Evolutionary conservation across 768 basidiomycete species (phyloP).

Genomic region (Pisolithus marmoratus): DNA sequence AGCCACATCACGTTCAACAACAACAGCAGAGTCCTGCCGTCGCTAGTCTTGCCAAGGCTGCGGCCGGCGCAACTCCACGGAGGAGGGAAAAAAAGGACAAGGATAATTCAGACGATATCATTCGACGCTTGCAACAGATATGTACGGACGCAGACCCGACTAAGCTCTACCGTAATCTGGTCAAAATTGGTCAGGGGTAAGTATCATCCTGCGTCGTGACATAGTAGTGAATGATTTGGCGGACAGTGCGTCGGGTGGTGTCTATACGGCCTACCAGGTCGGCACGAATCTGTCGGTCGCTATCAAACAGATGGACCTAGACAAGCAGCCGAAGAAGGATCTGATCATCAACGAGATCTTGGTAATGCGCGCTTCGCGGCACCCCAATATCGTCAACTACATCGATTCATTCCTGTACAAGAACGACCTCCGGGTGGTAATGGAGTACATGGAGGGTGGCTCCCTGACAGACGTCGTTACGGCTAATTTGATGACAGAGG

Average conservation of each 20-base stretch:
- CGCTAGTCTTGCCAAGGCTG: constrained; percentile 57
- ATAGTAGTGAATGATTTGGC: constrained; percentile 4
- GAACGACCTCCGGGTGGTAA: constrained; percentile 98
- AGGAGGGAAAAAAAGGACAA: constrained; percentile 82
- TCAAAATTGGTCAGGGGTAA: constrained; percentile 98
- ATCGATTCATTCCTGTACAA: constrained; percentile 97
- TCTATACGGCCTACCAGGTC: constrained; percentile 97
- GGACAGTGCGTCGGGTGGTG: constrained; percentile 87
- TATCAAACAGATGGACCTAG: constrained; percentile 99
- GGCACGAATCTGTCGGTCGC: constrained; percentile 92
- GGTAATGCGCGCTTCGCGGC: constrained; percentile 94
- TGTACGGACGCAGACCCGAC: constrained; percentile 98
- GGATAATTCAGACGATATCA: constrained; percentile 81
- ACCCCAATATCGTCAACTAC: constrained; percentile 99
- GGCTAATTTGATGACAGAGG: constrained; percentile 91
- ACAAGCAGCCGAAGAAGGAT: constrained; percentile 99
- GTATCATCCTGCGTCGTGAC: constrained; percentile 23
- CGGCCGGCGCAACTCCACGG: constrained; percentile 75
- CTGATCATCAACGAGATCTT: constrained; percentile 99
- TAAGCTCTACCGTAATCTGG: constrained; percentile 81
- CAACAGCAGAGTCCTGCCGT: constrained; percentile 58
- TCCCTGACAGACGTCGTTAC: constrained; percentile 91
- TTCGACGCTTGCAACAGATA: constrained; percentile 85
- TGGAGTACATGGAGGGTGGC: constrained; percentile 99
- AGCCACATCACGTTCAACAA: constrained; percentile 15